Evolutionary conservation across 2,329 filamentous ascomycete species (phyloP).

Genomic region (Stagonosporopsis tanaceti): DNA sequence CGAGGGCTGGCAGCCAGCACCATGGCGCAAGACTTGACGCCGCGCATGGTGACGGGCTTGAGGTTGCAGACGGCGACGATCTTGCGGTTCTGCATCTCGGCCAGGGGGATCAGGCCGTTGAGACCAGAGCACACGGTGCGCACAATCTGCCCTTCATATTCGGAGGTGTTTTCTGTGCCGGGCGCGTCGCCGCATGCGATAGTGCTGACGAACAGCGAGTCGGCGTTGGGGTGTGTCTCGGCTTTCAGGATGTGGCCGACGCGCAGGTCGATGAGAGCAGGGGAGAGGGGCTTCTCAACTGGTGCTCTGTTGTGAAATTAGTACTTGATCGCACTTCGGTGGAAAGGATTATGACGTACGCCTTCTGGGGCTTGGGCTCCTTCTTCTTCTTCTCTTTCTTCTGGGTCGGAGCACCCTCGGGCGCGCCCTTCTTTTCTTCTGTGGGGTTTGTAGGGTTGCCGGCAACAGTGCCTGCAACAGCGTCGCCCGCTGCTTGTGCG

Average conservation of each 20-base stretch:
- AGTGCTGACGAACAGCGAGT: conserved; percentile 93
- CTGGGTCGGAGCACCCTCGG: conserved; percentile 52
- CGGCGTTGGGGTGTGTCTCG: conserved; percentile 93
- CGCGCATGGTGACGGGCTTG: conserved; percentile 99
- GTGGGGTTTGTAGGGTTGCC: conserved; percentile 47
- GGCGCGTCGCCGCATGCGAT: conserved; percentile 91
- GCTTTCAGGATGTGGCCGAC: conserved; percentile 98
- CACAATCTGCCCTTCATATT: conserved; percentile 89
- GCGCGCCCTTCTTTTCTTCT: conserved; percentile 32
- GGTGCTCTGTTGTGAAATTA: conserved; percentile 55
- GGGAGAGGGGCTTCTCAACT: conserved; percentile 78
- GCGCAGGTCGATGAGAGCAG: conserved; percentile 88
- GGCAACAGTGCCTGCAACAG: conserved; percentile 56
- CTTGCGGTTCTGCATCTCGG: conserved; percentile 96
- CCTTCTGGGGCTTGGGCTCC: conserved; percentile 73
- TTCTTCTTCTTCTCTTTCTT: conserved; percentile 94
- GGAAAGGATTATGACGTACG: conserved; percentile 30
- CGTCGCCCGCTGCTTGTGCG: conserved; percentile 62
- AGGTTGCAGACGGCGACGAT: conserved; percentile 96
- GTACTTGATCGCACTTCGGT: background rate
- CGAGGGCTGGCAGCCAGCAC: conserved; percentile 93
- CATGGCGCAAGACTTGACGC: conserved; percentile 83
- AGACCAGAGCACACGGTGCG: conserved; percentile 97
- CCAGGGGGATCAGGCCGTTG: conserved; percentile 89
- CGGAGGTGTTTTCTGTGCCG: conserved; percentile 85